Evolutionary conservation across 2,329 filamentous ascomycete genomes (phyloP).

Genomic region (Sphaerulina populicola): DNA sequence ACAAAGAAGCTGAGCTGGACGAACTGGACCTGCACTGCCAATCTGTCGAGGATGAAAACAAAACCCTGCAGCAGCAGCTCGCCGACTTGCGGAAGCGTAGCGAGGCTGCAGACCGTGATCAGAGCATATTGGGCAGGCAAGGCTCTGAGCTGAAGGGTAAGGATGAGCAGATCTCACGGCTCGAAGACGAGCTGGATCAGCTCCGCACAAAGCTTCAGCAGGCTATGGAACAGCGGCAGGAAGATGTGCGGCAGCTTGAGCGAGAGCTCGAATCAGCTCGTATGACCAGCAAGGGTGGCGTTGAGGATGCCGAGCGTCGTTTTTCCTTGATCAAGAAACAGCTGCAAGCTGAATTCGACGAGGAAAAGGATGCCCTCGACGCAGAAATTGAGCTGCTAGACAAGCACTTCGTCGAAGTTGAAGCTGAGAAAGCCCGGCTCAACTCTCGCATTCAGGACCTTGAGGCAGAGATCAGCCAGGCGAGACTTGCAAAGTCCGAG

Average conservation of each 20-base stretch:
- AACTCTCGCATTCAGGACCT: constrained; percentile 49
- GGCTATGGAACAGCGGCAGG: constrained; percentile 26
- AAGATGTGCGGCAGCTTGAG: constrained; percentile 37
- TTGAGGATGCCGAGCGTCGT: constrained; percentile 23
- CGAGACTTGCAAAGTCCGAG: constrained; percentile 34
- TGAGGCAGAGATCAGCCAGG: constrained; percentile 30
- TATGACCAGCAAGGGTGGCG: constrained; percentile 19
- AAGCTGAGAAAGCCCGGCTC: constrained; percentile 48
- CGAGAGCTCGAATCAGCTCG: constrained; percentile 35
- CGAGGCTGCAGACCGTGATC: constrained; percentile 24
- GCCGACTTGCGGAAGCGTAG: constrained; percentile 20
- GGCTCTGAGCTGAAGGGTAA: constrained; percentile 22
- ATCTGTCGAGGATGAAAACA: constrained; percentile 27
- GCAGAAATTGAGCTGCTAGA: constrained; percentile 47
- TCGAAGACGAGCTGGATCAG: constrained; percentile 37
- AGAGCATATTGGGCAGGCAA: constrained; percentile 26
- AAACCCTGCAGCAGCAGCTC: constrained; percentile 23
- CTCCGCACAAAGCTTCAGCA: constrained; percentile 35
- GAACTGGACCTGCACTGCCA: constrained; percentile 32
- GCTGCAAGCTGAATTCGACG: constrained; percentile 34
- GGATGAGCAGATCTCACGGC: constrained; percentile 30
- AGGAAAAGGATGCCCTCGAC: constrained; percentile 44
- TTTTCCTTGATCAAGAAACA: constrained; percentile 49
- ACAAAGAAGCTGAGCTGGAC: constrained; percentile 34
- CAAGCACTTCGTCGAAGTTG: constrained; percentile 36